These are phyloP conservation scores for Neurospora sp. DNA, from an alignment of 2,329 filamentous ascomycete species.

Conservation along the genomic window DNA sequence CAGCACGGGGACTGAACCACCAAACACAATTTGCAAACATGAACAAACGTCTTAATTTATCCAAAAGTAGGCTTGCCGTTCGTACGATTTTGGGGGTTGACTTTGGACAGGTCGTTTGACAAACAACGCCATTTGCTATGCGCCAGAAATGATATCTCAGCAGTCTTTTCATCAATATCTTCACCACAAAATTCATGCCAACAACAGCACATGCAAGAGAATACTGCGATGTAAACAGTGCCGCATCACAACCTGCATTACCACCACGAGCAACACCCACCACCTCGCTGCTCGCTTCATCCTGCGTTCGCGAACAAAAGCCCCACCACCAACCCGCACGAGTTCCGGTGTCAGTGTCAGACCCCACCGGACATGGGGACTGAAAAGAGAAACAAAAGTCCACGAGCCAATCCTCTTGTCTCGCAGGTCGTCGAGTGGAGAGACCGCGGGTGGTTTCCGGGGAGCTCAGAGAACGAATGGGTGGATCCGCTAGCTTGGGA, in stretches of 20 bases:
- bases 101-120: neutral
- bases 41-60: neutral
- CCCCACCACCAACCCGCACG: neutral
- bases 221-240: neutral
- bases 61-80: neutral
- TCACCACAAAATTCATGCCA: neutral
- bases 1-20: neutral
- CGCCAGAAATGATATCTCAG: neutral
- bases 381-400: neutral
- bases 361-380: no score
- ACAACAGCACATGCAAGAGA: no score
- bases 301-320: neutral
- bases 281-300: neutral
- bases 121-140: neutral
- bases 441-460: neutral
- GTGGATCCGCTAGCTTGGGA: neutral
- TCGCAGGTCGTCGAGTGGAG: neutral
- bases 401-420: neutral
- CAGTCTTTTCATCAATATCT: neutral
- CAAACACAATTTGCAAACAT: neutral
- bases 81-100: neutral
- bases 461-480: neutral
- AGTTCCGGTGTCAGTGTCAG: no score
- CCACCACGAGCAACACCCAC: neutral
- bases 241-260: neutral